Evolutionary conservation across 2,329 filamentous ascomycete species (phyloP).

Genomic region (Sclerotinia sclerotiorum): DNA sequence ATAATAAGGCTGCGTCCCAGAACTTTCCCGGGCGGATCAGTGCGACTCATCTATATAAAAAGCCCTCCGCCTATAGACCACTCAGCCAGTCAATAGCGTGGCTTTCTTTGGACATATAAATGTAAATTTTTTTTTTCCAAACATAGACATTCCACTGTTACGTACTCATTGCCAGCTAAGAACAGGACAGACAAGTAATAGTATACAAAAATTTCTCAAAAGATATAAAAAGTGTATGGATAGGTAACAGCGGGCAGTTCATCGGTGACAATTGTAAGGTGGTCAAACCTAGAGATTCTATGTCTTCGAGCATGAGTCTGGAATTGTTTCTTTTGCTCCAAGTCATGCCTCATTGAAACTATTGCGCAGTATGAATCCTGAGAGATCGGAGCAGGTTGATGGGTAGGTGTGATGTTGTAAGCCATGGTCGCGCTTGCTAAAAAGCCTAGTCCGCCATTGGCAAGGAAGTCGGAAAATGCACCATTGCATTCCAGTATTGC

Average conservation of each 20-base stretch:
- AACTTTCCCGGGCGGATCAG: background rate
- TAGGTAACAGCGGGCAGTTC: no score
- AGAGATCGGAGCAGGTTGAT: background rate
- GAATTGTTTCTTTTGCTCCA: no score
- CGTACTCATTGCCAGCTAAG: background rate
- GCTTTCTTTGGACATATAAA: no score
- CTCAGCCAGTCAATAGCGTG: background rate
- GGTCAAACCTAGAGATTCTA: no score
- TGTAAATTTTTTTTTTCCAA: no score
- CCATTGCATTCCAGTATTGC: no score
- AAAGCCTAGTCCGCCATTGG: background rate
- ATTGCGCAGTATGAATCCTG: background rate
- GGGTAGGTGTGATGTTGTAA: background rate
- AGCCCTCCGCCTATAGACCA: background rate
- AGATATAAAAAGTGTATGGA: background rate
- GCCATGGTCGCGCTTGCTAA: background rate
- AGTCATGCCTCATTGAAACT: accelerated
- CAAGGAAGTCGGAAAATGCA: background rate
- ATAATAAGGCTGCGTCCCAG: no score
- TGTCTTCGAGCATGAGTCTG: background rate
- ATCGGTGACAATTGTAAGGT: background rate
- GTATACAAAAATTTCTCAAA: background rate
- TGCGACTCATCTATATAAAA: background rate
- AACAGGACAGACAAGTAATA: background rate
- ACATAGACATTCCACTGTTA: accelerated